Evolutionary conservation across 2,329 filamentous ascomycete species (phyloP).

Genomic region (Nothophoma quercina): DNA sequence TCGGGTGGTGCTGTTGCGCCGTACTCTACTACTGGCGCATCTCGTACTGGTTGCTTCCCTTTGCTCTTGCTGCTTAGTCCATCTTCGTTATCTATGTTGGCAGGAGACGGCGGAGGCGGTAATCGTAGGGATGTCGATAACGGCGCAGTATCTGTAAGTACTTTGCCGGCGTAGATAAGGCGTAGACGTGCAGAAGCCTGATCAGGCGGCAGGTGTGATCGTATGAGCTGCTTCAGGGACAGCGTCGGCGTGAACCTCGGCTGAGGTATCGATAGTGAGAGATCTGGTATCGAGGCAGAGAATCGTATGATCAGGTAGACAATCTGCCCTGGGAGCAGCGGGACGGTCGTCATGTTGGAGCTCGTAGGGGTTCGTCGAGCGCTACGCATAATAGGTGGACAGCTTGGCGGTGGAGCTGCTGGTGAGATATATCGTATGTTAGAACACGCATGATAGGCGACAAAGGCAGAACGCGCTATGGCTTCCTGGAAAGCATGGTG

Average conservation of each 20-base stretch:
- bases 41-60: constrained; percentile 70
- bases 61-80: constrained; percentile 59
- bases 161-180: constrained; percentile 88
- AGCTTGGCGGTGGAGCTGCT: constrained; percentile 14
- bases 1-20: constrained; percentile 30
- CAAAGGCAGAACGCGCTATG: constrained; percentile 7
- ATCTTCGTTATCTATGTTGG: constrained; percentile 32
- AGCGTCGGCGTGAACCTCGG: constrained; percentile 76
- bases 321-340: constrained; percentile 46
- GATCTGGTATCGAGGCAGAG: constrained; percentile 82
- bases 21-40: constrained; percentile 44
- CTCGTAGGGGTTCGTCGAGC: constrained; percentile 9
- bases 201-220: constrained; percentile 69
- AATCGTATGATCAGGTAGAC: constrained; percentile 90
- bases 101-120: constrained; percentile 61
- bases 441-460: constrained; percentile 12
- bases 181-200: constrained; percentile 76
- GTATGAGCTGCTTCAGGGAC: constrained; percentile 82
- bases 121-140: constrained; percentile 73
- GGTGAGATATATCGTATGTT: constrained; percentile 5
- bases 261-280: constrained; percentile 75
- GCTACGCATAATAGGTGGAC: constrained; percentile 1
- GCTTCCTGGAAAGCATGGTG: constrained; percentile 18
- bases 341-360: constrained; percentile 37
- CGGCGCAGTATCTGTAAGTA: constrained; percentile 76